Conservation (phyloP, 1,284 basidiomycete species). For the Ceratobasidium sp. region DNA sequence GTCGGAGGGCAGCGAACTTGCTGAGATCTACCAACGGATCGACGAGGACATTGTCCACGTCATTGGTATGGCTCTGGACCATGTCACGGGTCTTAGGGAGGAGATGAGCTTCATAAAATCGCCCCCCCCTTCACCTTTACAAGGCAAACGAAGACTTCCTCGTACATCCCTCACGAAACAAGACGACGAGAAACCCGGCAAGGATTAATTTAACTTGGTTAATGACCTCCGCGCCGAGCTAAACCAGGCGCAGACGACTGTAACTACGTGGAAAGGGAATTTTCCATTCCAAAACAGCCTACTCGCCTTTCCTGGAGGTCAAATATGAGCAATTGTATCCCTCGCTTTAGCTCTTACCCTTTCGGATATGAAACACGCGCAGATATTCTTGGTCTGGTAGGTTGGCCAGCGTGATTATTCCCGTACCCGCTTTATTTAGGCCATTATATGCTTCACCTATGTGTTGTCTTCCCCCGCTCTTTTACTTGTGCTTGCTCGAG, state of each 20-base stretch:
- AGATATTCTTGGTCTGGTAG: no score
- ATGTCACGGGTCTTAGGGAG: slow-evolving; percentile 34
- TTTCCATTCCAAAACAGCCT: slow-evolving; percentile 39
- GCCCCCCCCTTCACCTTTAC: slow-evolving; percentile 36
- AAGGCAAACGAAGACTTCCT: slow-evolving; percentile 30
- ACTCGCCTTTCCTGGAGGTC: slow-evolving; percentile 24
- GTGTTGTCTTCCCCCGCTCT: no score
- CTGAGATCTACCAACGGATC: slow-evolving; percentile 38
- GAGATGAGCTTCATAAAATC: slow-evolving; percentile 30
- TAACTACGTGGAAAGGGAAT: slow-evolving; percentile 36
- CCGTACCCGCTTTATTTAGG: no score
- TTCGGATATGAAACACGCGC: neutral
- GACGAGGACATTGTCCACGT: slow-evolving; percentile 44
- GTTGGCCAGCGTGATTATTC: no score
- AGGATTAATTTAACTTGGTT: slow-evolving; percentile 34
- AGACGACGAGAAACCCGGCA: slow-evolving; percentile 26
- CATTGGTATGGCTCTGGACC: slow-evolving; percentile 34
- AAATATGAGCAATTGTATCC: slow-evolving; percentile 16
- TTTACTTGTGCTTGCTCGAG: no score
- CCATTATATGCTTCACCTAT: no score
- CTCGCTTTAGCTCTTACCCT: neutral
- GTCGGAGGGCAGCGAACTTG: slow-evolving; percentile 41
- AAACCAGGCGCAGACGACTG: slow-evolving; percentile 26
- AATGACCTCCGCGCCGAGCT: slow-evolving; percentile 31
- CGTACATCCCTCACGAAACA: slow-evolving; percentile 6